Conservation (phyloP, 73 alveolate species). For the Paramecium pentaurelia region DNA sequence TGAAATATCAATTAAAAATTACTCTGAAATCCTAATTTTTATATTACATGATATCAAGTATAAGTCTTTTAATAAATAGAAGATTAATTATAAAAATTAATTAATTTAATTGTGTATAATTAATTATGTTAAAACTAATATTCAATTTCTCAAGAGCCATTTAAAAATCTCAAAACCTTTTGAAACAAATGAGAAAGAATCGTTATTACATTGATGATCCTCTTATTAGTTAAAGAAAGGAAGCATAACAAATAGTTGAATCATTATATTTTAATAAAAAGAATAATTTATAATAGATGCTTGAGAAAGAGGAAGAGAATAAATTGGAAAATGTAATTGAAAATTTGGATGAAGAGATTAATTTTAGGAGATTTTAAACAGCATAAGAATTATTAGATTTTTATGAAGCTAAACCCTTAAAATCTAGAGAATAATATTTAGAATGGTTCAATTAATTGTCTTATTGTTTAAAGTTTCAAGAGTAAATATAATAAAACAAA, state of each 20-base stretch:
- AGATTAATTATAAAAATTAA: background rate
- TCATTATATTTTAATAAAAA: background rate
- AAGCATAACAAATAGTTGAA: background rate
- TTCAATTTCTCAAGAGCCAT: background rate
- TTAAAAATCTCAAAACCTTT: background rate
- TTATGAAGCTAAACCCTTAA: background rate
- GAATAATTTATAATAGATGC: background rate
- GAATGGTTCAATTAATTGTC: background rate
- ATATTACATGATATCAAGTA: background rate
- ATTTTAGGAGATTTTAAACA: background rate
- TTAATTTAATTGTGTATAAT: slow-evolving; percentile 5
- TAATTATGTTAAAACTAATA: background rate
- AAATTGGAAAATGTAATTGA: background rate
- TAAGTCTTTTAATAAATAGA: background rate
- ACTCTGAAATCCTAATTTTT: no score
- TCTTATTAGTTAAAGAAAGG: background rate
- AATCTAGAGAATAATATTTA: background rate
- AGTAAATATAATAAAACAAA: background rate
- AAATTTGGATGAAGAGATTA: background rate
- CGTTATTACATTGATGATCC: background rate
- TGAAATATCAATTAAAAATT: no score
- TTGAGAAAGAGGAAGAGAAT: background rate
- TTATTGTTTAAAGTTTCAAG: background rate
- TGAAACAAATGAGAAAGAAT: background rate
- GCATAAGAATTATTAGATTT: background rate